Evolutionary conservation across 2,329 filamentous ascomycete species (phyloP).

Genomic region (Colletotrichum sp.): DNA sequence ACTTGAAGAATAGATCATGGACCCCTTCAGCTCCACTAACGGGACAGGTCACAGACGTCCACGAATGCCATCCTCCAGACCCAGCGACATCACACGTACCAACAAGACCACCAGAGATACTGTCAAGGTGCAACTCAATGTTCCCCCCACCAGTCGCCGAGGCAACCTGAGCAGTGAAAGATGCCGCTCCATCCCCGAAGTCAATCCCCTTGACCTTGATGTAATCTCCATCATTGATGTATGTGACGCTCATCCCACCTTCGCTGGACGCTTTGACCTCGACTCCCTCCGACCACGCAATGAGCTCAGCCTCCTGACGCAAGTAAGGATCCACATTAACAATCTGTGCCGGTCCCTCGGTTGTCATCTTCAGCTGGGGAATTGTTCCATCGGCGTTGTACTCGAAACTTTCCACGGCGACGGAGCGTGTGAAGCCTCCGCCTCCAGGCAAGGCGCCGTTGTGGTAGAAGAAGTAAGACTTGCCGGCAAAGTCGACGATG

Average conservation of each 20-base stretch:
- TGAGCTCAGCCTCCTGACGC: neutral
- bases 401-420: neutral
- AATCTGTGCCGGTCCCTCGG: neutral
- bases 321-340: neutral
- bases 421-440: neutral
- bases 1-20: neutral
- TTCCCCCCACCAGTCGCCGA: neutral
- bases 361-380: neutral
- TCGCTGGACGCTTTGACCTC: neutral
- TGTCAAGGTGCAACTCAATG: neutral
- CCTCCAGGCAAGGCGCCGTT: neutral
- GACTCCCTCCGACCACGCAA: neutral
- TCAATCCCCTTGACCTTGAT: neutral
- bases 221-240: neutral
- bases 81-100: neutral
- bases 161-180: neutral
- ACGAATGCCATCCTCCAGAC: neutral
- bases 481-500: neutral
- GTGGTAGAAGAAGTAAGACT: neutral
- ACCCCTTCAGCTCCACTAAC: neutral
- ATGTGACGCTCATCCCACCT: neutral
- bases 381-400: neutral
- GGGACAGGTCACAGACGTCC: neutral
- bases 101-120: neutral
- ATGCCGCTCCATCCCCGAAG: neutral